These are phyloP conservation scores for Linnemannia zychae DNA, from an alignment of 192 early-diverging fungal species.

Conservation along the genomic window DNA sequence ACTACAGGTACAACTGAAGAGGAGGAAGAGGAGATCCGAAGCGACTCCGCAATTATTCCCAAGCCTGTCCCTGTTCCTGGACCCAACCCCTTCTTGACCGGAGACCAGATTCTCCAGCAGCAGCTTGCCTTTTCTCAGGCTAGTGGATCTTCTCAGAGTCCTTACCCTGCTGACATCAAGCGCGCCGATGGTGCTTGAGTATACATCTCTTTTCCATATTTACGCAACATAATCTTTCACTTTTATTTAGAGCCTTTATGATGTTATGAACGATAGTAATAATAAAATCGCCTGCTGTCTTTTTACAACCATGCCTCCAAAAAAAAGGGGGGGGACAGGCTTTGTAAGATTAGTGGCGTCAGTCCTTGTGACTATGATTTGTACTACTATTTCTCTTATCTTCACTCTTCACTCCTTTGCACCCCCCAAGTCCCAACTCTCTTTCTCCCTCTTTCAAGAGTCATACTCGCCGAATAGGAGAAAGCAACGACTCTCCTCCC, in stretches of 20 bases:
- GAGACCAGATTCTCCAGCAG: not conserved
- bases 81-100: not conserved
- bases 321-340: no score
- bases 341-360: no score
- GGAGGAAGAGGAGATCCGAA: not conserved
- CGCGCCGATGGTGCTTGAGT: not conserved
- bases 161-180: not conserved
- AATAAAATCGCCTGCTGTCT: no score
- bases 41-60: not conserved
- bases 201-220: not conserved
- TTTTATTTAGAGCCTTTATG: not conserved
- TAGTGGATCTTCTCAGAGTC: not conserved
- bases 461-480: no score
- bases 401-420: no score
- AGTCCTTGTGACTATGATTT: no score
- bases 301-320: no score
- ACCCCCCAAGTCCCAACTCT: no score
- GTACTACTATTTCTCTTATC: no score
- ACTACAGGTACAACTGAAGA: not conserved
- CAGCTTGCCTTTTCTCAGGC: not conserved
- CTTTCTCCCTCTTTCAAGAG: no score
- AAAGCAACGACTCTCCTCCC: no score
- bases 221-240: not conserved
- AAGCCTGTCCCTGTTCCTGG: not conserved
- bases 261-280: no score